Evolutionary conservation across 192 early-diverging fungal species (phyloP).

Genomic region (Coemansia sp.): DNA sequence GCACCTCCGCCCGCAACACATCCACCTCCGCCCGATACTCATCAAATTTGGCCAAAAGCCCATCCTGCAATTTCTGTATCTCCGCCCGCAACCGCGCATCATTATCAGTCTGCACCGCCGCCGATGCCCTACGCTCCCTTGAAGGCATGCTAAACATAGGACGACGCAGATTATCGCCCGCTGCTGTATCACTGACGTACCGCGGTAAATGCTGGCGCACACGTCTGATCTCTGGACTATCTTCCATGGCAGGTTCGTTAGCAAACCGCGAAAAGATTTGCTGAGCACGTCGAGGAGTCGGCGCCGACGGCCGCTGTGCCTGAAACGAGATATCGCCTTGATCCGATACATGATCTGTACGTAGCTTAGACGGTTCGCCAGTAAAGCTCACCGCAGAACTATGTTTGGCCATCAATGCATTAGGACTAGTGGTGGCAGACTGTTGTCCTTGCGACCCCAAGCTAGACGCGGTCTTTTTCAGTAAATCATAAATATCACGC

Average conservation of each 20-base stretch:
- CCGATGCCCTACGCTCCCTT: neutral
- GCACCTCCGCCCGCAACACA: slow-evolving; percentile 39
- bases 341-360: too few species aligned
- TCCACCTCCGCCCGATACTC: slow-evolving; percentile 37
- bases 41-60: slow-evolving; percentile 33
- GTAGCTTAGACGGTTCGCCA: neutral
- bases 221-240: slow-evolving; percentile 1
- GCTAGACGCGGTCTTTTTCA: slow-evolving; percentile 18
- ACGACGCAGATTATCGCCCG: neutral
- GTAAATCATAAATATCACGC: slow-evolving; percentile 42
- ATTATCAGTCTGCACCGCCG: slow-evolving; percentile 14
- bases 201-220: slow-evolving; percentile 20
- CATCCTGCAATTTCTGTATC: slow-evolving; percentile 26
- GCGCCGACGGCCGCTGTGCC: slow-evolving; percentile 27
- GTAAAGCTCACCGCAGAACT: neutral
- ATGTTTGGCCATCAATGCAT: too few species aligned
- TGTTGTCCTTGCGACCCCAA: slow-evolving; percentile 2
- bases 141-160: neutral
- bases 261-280: slow-evolving; percentile 14
- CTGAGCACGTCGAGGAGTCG: slow-evolving; percentile 39
- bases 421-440: too few species aligned
- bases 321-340: neutral
- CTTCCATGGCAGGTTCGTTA: neutral
- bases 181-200: slow-evolving; percentile 15
- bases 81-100: slow-evolving; percentile 13